A percentile compares a stretch with the other conserved stretches of the same genome.
Conservation (phyloP, 768 basidiomycete genomes). For the Mycena alexandri region DNA sequence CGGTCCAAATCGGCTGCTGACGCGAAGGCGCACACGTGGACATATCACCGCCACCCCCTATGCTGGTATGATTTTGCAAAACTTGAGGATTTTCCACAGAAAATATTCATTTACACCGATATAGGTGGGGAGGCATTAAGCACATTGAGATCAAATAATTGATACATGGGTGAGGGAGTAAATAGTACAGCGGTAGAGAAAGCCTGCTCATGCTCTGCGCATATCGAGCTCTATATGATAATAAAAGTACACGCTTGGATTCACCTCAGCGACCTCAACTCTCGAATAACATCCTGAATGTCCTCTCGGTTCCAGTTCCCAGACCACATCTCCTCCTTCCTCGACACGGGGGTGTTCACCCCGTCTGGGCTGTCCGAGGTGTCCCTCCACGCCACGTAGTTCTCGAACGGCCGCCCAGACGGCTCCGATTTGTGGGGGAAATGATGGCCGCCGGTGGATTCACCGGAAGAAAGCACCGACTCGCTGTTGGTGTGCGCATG, state of each 20-base stretch:
- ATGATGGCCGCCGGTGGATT: neutral
- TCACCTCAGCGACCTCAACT: slow-evolving; percentile 32
- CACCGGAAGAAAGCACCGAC: neutral
- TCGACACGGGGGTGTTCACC: slow-evolving; percentile 26
- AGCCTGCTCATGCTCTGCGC: slow-evolving; percentile 20
- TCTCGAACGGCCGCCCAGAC: slow-evolving; percentile 30
- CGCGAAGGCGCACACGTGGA: neutral
- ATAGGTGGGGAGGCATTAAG: too few relatives aligned
- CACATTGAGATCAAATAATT: neutral
- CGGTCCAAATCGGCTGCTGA: neutral
- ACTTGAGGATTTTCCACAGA: too few relatives aligned
- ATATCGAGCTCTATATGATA: slow-evolving; percentile 21
- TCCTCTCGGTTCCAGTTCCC: slow-evolving; percentile 37
- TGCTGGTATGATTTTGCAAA: too few relatives aligned
- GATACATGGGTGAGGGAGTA: slow-evolving; percentile 2
- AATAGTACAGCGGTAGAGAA: slow-evolving; percentile 1
- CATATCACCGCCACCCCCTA: neutral
- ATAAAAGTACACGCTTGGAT: slow-evolving; percentile 1
- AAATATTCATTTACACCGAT: too few relatives aligned
- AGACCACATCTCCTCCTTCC: slow-evolving; percentile 32
- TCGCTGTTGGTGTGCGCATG: slow-evolving; percentile 35
- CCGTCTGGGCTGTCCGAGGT: neutral
- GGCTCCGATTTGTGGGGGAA: neutral
- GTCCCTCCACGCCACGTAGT: neutral
- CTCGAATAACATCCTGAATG: slow-evolving; percentile 36